These are phyloP conservation scores for Iris macrosiphon DNA, from an alignment of 106 monocot genomes.

Conservation along the genomic window DNA sequence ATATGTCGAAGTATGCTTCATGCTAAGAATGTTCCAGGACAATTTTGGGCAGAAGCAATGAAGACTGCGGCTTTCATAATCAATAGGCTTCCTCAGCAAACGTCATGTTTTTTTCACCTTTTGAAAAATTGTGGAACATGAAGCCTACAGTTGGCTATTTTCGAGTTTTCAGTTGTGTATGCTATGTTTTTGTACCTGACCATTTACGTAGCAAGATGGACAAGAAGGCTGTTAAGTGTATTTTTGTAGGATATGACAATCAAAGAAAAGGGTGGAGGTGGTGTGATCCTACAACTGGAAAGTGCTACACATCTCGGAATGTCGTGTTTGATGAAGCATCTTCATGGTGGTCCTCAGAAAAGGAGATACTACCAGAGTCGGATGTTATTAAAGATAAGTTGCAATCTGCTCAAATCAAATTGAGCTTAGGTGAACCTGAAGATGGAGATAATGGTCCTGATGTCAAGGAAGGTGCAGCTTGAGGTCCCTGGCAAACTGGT, in stretches of 20 bases:
- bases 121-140: constrained; percentile 2
- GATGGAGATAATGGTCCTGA: no score
- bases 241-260: constrained; percentile 21
- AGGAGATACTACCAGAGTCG: not conserved
- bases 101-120: constrained; percentile 6
- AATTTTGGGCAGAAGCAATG: constrained; percentile 6
- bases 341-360: constrained; percentile 18
- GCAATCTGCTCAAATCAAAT: not conserved
- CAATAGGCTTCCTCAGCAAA: constrained; percentile 10
- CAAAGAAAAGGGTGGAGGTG: constrained; percentile 27
- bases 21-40: constrained; percentile 9
- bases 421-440: not conserved
- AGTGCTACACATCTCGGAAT: constrained; percentile 22
- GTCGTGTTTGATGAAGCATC: constrained; percentile 24
- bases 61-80: constrained; percentile 5
- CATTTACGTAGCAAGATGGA: constrained; percentile 15
- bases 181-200: constrained; percentile 16
- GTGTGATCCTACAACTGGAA: constrained; percentile 15
- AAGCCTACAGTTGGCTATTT: constrained; percentile 14
- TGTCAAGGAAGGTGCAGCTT: not conserved
- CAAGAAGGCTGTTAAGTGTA: constrained; percentile 21
- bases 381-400: not conserved
- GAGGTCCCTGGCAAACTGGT: constrained; percentile 6
- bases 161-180: constrained; percentile 16
- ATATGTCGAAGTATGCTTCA: constrained; percentile 11